These are phyloP conservation scores for Aspergillus puulaauensis DNA, from an alignment of 2,329 filamentous ascomycete species.

Conservation along the genomic window DNA sequence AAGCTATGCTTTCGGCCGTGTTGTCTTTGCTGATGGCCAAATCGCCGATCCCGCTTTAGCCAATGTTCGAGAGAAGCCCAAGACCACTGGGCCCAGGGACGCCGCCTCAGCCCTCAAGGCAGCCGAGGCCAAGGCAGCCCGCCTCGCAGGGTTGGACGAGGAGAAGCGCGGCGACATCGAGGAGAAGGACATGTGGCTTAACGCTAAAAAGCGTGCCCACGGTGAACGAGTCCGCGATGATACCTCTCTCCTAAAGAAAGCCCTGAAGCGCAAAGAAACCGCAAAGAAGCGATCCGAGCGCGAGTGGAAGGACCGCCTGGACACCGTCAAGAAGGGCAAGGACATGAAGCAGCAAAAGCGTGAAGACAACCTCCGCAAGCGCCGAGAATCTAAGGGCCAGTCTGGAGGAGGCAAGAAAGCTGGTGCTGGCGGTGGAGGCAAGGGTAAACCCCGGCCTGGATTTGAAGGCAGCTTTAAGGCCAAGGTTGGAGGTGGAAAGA, in stretches of 20 bases:
- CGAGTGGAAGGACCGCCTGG: slow-evolving; percentile 75
- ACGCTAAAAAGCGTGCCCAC: slow-evolving; percentile 81
- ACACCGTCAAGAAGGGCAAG: slow-evolving; percentile 72
- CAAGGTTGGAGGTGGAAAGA: slow-evolving; percentile 45
- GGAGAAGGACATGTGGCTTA: slow-evolving; percentile 93
- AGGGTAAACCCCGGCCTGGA: slow-evolving; percentile 61
- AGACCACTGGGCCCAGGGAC: slow-evolving; percentile 81
- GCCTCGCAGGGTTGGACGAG: slow-evolving; percentile 71
- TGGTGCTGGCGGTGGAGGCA: slow-evolving; percentile 33
- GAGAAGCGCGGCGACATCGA: slow-evolving; percentile 82
- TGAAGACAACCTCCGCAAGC: slow-evolving; percentile 73
- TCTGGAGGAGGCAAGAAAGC: slow-evolving; percentile 47
- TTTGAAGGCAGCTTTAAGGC: slow-evolving; percentile 72
- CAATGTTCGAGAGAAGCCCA: slow-evolving; percentile 63
- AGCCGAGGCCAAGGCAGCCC: slow-evolving; percentile 80
- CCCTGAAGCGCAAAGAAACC: slow-evolving; percentile 87
- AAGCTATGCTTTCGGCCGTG: slow-evolving; percentile 83
- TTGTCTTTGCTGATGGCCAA: slow-evolving; percentile 86
- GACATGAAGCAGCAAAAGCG: slow-evolving; percentile 80
- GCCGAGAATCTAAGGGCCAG: slow-evolving; percentile 71
- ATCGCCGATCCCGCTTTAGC: slow-evolving; percentile 70
- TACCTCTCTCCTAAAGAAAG: slow-evolving; percentile 84
- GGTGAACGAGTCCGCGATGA: slow-evolving; percentile 89
- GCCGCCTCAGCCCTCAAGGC: slow-evolving; percentile 81
- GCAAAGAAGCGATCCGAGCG: slow-evolving; percentile 88